Base-by-base conservation (phyloP, 2,329 filamentous ascomycete species). In the Penicillium sp. region DNA sequence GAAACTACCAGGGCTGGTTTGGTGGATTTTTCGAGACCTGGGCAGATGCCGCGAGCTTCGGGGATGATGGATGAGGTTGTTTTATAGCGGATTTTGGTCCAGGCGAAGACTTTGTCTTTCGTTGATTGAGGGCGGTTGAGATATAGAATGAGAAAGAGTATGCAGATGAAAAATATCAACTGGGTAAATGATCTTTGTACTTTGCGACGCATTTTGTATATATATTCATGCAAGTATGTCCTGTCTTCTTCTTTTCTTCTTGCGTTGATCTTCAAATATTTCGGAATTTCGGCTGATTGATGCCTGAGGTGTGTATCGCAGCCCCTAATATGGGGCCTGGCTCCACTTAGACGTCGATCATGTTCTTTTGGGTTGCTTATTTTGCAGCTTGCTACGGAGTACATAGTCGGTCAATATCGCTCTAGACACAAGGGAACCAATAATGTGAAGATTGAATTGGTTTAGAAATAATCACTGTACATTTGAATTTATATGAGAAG, bases 1-100 rank as follows among this genome's bases (percentile, higher is more conserved):
- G 75, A 70, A 0, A 78, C 72, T 3, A 78, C 62, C 16, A 78
- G 59, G 1, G 69, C 75, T 3, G 76, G 74, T 53, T 76, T 77
- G 4, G 60, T 59, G 33, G 56, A 63, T 2, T 53, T 50, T 27
- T 61, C 50, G 3, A 78, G 62, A 0, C 71, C 69, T 1, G 73
- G 74, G 58, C 76, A 78, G 44, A 64, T 55, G 25, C 75, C 76
- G 34, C 66, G 67, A 37, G 69, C 46, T 25, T 63, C 56, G 3
- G 69, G 66, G n/a, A 71, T 57, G 4, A 55, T 58, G n/a, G 61
- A 41, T n/a, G 70, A 59, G 9, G 61, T 62, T 3, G 71, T 68
- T 56, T 64, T 54, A 58, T 78, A 78, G 38, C 66, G 68, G 41
- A 78, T 61, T 50, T 64, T 69, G 19, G 62, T 68, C 75, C 75